A percentile compares a stretch with the other conserved stretches of the same genome.
These are phyloP conservation scores for Hanseniaspora singularis DNA, from an alignment of 805 yeast species.

Conservation along the genomic window DNA sequence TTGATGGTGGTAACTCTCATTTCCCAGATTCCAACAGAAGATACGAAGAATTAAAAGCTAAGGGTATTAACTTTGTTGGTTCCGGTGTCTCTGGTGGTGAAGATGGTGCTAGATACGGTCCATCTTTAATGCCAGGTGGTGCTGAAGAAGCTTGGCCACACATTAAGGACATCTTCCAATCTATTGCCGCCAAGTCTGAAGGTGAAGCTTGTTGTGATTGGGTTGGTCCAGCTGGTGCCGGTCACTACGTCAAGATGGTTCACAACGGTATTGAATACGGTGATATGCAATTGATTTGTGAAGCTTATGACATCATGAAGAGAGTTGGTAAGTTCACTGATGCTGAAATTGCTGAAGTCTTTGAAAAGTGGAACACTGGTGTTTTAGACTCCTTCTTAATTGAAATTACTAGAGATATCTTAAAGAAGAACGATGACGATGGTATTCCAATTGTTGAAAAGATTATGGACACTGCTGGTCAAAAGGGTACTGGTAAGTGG, in stretches of 20 bases:
- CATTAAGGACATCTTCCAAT: constrained; percentile 91
- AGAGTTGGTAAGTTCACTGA: constrained; percentile 82
- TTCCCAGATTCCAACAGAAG: constrained; percentile 98
- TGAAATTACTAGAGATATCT: constrained; percentile 92
- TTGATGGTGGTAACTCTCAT: constrained; percentile 99
- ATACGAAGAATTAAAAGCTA: constrained; percentile 69
- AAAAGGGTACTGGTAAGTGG: constrained; percentile 99
- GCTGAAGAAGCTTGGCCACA: constrained; percentile 97
- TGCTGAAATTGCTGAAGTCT: constrained; percentile 88
- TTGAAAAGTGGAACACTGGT: constrained; percentile 90
- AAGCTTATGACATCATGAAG: constrained; percentile 93
- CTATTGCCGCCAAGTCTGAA: constrained; percentile 88
- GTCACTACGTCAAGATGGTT: constrained; percentile 98
- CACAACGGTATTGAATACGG: constrained; percentile 99
- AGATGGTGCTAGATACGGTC: constrained; percentile 99
- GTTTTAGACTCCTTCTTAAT: constrained; percentile 93
- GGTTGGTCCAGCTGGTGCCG: constrained; percentile 99
- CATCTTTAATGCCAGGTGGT: constrained; percentile 99
- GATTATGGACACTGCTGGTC: constrained; percentile 94
- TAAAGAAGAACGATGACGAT: constrained; percentile 78
- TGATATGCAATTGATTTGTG: constrained; percentile 98
- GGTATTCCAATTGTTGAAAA: constrained; percentile 92
- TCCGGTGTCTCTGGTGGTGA: constrained; percentile 99
- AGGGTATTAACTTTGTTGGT: constrained; percentile 89
- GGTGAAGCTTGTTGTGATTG: constrained; percentile 99